These are phyloP conservation scores for Hydnum rufescens DNA, from an alignment of 768 basidiomycete species.

Conservation along the genomic window DNA sequence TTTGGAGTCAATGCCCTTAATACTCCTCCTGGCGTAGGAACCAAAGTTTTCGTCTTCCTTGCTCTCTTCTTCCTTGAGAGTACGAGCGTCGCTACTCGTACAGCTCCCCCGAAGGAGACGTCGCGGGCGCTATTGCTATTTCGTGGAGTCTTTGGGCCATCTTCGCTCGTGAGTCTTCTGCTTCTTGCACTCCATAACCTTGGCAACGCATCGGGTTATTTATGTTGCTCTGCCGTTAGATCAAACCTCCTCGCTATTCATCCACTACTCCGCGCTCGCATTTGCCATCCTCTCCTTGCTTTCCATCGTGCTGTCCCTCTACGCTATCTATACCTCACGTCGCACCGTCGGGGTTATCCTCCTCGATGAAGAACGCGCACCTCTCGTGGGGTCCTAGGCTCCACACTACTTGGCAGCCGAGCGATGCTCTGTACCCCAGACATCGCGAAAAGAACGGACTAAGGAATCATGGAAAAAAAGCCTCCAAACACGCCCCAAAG, in stretches of 20 bases:
- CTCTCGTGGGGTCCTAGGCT: too few relatives aligned
- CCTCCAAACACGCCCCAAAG: too few relatives aligned
- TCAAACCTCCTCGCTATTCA: slow-evolving; percentile 46
- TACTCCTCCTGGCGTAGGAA: slow-evolving; percentile 62
- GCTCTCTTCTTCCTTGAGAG: slow-evolving; percentile 82
- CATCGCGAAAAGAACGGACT: too few relatives aligned
- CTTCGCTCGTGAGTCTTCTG: slow-evolving; percentile 31
- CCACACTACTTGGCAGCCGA: too few relatives aligned
- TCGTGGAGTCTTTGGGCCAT: slow-evolving; percentile 90
- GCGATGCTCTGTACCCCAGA: too few relatives aligned
- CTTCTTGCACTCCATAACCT: background rate
- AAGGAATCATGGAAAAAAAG: too few relatives aligned
- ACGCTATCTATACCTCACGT: slow-evolving; percentile 27
- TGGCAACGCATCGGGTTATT: background rate
- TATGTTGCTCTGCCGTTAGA: slow-evolving; percentile 18
- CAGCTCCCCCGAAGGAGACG: slow-evolving; percentile 73
- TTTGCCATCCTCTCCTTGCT: slow-evolving; percentile 72
- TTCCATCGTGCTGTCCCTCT: slow-evolving; percentile 63
- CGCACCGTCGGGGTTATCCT: slow-evolving; percentile 34
- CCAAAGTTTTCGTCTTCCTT: slow-evolving; percentile 89
- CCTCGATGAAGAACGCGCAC: slow-evolving; percentile 74
- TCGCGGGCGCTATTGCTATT: slow-evolving; percentile 81
- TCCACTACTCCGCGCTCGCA: slow-evolving; percentile 77
- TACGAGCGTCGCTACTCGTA: slow-evolving; percentile 92
- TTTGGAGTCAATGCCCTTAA: slow-evolving; percentile 60